A percentile compares a stretch with the other conserved stretches of the same genome.
Conservation (phyloP, 306 rosid genomes). For the Rubus parviflorus region DNA sequence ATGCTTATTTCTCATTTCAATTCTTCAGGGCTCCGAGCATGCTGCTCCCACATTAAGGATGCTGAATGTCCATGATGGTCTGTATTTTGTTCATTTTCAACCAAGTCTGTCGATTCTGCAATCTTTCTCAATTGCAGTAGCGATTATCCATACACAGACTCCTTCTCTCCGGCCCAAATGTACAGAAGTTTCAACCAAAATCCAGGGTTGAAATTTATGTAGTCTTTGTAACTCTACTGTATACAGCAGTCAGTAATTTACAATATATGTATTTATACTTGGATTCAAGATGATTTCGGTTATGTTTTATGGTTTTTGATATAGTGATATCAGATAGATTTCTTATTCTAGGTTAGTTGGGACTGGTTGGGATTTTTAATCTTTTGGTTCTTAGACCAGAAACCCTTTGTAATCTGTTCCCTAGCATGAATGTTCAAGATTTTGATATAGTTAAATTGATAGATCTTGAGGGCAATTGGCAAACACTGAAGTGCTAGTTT, state of each 20-base stretch:
- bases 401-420: slow-evolving; percentile 40
- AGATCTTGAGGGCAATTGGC: slow-evolving; percentile 12
- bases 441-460: slow-evolving; percentile 33
- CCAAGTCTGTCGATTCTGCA: slow-evolving; percentile 65
- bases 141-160: slow-evolving; percentile 66
- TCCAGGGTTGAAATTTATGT: slow-evolving; percentile 36
- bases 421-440: slow-evolving; percentile 43
- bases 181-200: slow-evolving; percentile 41
- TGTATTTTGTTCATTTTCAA: slow-evolving; percentile 73
- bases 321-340: slow-evolving; percentile 25
- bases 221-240: slow-evolving; percentile 41
- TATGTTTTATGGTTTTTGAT: slow-evolving; percentile 34
- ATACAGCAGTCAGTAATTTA: slow-evolving; percentile 42
- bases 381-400: slow-evolving; percentile 37
- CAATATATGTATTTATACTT: slow-evolving; percentile 43
- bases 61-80: slow-evolving; percentile 68
- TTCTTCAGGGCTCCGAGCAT: slow-evolving; percentile 47
- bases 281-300: slow-evolving; percentile 23
- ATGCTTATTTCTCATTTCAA: slow-evolving; percentile 9
- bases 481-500: slow-evolving; percentile 24
- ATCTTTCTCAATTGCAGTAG: slow-evolving; percentile 87
- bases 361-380: slow-evolving; percentile 29
- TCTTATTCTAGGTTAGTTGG: slow-evolving; percentile 42
- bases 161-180: slow-evolving; percentile 64
- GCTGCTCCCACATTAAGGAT: slow-evolving; percentile 68